These are phyloP conservation scores for Populus hybrid DNA, from an alignment of 441 rosid species.

Conservation along the genomic window DNA sequence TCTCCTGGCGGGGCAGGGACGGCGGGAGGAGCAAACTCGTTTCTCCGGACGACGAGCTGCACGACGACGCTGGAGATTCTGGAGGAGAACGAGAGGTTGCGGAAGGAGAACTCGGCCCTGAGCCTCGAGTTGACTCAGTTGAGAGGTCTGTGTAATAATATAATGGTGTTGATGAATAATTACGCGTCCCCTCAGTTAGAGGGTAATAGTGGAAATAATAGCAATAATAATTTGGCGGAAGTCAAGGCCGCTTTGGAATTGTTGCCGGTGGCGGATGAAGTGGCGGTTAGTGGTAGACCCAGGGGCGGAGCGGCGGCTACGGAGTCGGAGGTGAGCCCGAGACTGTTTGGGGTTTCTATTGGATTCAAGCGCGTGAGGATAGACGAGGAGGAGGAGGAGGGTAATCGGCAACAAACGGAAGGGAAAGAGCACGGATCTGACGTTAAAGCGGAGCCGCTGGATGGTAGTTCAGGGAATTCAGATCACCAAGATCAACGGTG, in stretches of 20 bases:
- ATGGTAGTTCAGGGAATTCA: conserved; percentile 27
- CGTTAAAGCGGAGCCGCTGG: conserved; percentile 59
- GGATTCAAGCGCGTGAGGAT: conserved; percentile 65
- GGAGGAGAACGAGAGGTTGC: conserved; percentile 78
- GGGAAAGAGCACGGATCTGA: conserved; percentile 36
- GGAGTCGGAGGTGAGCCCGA: conserved; percentile 44
- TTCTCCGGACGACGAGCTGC: conserved; percentile 54
- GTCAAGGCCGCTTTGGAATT: conserved; percentile 26
- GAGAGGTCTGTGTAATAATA: conserved; percentile 59
- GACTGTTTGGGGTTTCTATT: conserved; percentile 78
- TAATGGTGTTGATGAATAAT: conserved; percentile 56
- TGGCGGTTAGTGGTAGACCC: conserved; percentile 26
- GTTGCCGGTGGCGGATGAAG: conserved; percentile 29
- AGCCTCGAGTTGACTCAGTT: conserved; percentile 61
- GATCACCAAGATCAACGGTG: conserved; percentile 42
- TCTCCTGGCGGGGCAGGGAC: conserved; percentile 43
- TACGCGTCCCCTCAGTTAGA: conserved; percentile 48
- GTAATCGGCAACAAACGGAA: conserved; percentile 13
- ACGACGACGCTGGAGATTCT: conserved; percentile 65
- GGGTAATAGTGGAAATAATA: not conserved
- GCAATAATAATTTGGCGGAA: conserved; percentile 18
- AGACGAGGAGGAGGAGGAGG: conserved; percentile 46
- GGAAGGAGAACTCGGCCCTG: conserved; percentile 62
- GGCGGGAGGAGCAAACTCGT: conserved; percentile 11
- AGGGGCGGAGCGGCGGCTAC: conserved; percentile 21